Base-by-base conservation (phyloP, 345 rosid genomes). In the Mercurialis annua region DNA sequence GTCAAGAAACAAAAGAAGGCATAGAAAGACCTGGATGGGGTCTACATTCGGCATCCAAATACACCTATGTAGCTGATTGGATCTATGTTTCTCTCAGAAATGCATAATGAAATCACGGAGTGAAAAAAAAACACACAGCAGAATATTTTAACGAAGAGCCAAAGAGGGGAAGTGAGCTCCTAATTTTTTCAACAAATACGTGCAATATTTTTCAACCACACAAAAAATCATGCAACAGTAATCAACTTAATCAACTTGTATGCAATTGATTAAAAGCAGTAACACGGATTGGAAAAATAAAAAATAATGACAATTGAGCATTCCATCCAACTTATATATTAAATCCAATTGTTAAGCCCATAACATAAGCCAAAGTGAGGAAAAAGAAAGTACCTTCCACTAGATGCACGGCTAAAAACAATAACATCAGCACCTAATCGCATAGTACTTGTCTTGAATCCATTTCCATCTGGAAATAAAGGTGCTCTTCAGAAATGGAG, bases 391-490 rank as follows among this genome's bases (percentile, higher is more conserved):
- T 87, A 93, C 96, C 96, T 76, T 61, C 53, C 83, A 61, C 44
- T 82, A 72, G 73, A 78, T 55, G 87, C 73, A 56, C 98, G 85
- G 76, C 82, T 87, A 30, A 87, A 90, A 73, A 90, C 92, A 40
- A 93, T 83, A 24, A 70, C 97, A 80, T 93, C 98, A 69, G 98
- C 96, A 68, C 98, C 98, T 46, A 93, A 81, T 68, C 97, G 74
- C 97, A 93, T 93, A 67, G 97, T 90, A 72, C 98, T 93, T 58
- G 97, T 90, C 90, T 93, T 93, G 82, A 93, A 93, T 63, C 98
- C 98, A 83, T 90, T 93, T 50, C 98, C 98, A 89, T 93, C 97
- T 93, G 80, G 67, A 81, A 76, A 57, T 49, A 81, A 51, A 65
- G 31, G 36, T 4, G n/a, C 68, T 6, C 59, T 65, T 56, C 20